phyloP scores from a whole-genome alignment of 2,329 filamentous ascomycete genomes.

The Neofusicoccum kwambonambiense region DNA sequence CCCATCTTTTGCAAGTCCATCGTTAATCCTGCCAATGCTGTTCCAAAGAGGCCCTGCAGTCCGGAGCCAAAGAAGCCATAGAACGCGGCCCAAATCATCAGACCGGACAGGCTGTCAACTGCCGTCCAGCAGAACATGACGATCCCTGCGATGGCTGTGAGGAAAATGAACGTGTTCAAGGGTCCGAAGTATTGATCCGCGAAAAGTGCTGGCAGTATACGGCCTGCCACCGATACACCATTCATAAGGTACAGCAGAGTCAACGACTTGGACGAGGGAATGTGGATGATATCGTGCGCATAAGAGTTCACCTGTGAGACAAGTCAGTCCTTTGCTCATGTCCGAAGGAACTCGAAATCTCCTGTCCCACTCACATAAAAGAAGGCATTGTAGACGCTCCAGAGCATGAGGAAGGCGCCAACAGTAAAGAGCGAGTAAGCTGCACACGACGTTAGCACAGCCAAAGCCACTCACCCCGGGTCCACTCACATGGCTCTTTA shows the following conservation, averaged over 20 bases:
- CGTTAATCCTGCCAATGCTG: conserved; percentile 43
- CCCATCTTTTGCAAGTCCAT: conserved; percentile 49
- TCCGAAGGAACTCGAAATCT: too few species aligned
- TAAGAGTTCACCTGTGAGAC: conserved; percentile 50
- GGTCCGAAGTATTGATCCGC: conserved; percentile 43
- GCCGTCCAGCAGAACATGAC: conserved; percentile 47
- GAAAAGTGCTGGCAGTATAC: conserved; percentile 48
- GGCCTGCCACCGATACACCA: conserved; percentile 53
- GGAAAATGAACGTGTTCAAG: conserved; percentile 42
- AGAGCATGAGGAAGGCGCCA: conserved; percentile 60
- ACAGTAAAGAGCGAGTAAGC: conserved; percentile 47
- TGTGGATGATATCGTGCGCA: conserved; percentile 49
- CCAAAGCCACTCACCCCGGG: conserved; percentile 46
- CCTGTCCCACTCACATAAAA: conserved; percentile 36
- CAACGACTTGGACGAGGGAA: conserved; percentile 52
- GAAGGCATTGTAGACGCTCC: conserved; percentile 52
- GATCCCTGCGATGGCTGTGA: conserved; percentile 39
- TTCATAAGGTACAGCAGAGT: conserved; percentile 59
- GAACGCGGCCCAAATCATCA: background rate
- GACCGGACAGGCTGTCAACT: conserved; percentile 38
- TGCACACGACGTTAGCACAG: conserved; percentile 38
- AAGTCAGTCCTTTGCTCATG: conserved; percentile 24
- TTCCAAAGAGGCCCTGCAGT: conserved; percentile 47
- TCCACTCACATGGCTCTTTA: conserved; percentile 37
- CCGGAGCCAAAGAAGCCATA: conserved; percentile 40